phyloP scores from a whole-genome alignment of 768 basidiomycete species.

The Mycena epipterygia region DNA sequence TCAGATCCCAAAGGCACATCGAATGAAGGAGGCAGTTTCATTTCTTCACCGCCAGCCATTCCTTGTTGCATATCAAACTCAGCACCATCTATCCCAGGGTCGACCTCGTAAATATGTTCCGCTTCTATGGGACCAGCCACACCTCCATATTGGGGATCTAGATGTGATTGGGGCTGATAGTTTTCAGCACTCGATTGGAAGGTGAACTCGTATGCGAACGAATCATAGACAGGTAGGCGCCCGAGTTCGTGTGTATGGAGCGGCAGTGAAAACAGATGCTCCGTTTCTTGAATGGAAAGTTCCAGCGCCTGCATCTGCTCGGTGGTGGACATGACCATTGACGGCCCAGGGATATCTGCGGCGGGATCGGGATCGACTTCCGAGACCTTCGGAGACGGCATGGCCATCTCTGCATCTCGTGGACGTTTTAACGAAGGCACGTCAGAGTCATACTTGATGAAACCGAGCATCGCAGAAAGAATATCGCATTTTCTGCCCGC shows the following conservation, averaged over 20 bases:
- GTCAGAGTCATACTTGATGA: neutral
- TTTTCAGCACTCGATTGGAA: neutral
- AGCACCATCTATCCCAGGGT: neutral
- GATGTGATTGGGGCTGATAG: neutral
- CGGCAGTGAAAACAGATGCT: conserved; percentile 21
- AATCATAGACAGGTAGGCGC: conserved; percentile 3
- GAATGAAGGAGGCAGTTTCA: neutral
- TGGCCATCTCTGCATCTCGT: neutral
- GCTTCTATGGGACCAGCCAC: neutral
- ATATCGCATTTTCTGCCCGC: conserved; percentile 28
- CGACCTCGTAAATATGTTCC: neutral
- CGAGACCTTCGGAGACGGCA: neutral
- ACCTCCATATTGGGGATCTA: neutral
- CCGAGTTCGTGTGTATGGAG: conserved; percentile 26
- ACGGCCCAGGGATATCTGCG: neutral
- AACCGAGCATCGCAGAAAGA: conserved; percentile 22
- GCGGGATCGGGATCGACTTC: neutral
- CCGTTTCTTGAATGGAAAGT: conserved; percentile 7
- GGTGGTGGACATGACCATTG: neutral
- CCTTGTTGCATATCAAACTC: neutral
- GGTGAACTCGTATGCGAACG: neutral
- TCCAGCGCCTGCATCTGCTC: conserved; percentile 14
- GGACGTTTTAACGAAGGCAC: conserved; percentile 11
- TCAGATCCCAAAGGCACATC: neutral
- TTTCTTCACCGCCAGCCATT: neutral